phyloP scores from a whole-genome alignment of 352 stramenopile species.

The Pythium coloratum region DNA sequence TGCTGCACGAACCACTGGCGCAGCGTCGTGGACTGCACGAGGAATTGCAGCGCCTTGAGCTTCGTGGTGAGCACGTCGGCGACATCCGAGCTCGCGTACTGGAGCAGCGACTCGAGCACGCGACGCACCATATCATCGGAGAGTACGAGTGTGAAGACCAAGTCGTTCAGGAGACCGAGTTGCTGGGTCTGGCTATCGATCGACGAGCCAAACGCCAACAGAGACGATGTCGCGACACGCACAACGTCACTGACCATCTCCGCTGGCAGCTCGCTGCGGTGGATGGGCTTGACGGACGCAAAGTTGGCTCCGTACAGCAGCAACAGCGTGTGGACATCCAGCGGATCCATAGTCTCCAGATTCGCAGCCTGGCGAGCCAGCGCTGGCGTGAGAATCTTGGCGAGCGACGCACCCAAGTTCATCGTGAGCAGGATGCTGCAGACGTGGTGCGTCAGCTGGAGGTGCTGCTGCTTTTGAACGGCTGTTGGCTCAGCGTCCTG shows the following conservation, averaged over 20 bases:
- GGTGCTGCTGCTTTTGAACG: slow-evolving; percentile 37
- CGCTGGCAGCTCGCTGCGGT: slow-evolving; percentile 37
- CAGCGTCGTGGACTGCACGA: slow-evolving; percentile 44
- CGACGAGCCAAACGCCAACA: slow-evolving; percentile 20
- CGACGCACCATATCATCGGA: slow-evolving; percentile 22
- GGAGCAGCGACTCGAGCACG: slow-evolving; percentile 25
- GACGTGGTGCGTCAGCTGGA: slow-evolving; percentile 65
- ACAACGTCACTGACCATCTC: slow-evolving; percentile 46
- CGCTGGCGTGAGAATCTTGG: slow-evolving; percentile 67
- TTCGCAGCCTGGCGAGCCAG: slow-evolving; percentile 48
- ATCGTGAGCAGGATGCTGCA: slow-evolving; percentile 60
- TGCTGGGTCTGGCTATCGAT: slow-evolving; percentile 23
- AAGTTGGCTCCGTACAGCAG: slow-evolving; percentile 64
- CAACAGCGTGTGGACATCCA: slow-evolving; percentile 61
- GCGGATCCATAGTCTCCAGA: slow-evolving; percentile 35
- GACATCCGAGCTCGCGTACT: slow-evolving; percentile 18
- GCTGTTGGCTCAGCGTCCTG: slow-evolving; percentile 20
- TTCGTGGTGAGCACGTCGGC: slow-evolving; percentile 25
- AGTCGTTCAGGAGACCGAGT: slow-evolving; percentile 23
- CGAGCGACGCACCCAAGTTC: slow-evolving; percentile 64
- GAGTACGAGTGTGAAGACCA: slow-evolving; percentile 21
- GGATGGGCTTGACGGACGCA: slow-evolving; percentile 33
- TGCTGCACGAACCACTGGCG: slow-evolving; percentile 36
- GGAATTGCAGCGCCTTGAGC: slow-evolving; percentile 48
- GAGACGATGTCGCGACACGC: background rate